Percentiles rank a stretch among this genome's conserved stretches.
phyloP scores from a whole-genome alignment of 2,329 filamentous ascomycete genomes.

The Corinectria fuckeliana region DNA sequence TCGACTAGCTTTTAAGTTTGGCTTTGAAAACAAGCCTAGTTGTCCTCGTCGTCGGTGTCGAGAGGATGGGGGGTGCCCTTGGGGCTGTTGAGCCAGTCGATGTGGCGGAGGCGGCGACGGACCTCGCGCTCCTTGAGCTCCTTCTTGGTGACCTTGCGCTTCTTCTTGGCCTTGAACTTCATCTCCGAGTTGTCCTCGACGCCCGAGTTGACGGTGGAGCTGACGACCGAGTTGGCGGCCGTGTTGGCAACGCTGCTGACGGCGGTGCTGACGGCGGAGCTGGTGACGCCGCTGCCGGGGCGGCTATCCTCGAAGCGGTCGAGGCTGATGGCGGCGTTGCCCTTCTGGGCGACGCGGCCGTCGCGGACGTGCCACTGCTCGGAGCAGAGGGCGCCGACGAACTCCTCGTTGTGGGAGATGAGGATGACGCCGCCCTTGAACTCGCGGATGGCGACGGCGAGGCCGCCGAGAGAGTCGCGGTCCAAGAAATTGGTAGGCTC shows the following conservation, averaged over 20 bases:
- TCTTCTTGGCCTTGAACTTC: constrained; percentile 89
- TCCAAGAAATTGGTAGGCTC: constrained; percentile 99
- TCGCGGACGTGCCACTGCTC: constrained; percentile 96
- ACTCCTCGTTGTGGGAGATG: constrained; percentile 99
- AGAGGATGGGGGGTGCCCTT: constrained; percentile 81
- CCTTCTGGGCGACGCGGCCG: constrained; percentile 85
- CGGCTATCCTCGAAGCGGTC: constrained; percentile 89
- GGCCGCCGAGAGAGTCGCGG: constrained; percentile 92
- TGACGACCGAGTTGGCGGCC: constrained; percentile 61
- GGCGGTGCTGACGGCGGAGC: constrained; percentile 62
- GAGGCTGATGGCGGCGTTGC: constrained; percentile 72
- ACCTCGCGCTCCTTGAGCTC: constrained; percentile 94
- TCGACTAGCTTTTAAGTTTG: not conserved
- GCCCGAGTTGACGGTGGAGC: constrained; percentile 75
- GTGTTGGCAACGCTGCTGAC: too few species aligned
- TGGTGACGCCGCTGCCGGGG: constrained; percentile 63
- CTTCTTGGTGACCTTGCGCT: constrained; percentile 99
- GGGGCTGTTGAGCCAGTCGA: constrained; percentile 82
- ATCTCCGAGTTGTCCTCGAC: constrained; percentile 79
- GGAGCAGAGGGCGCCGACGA: constrained; percentile 91
- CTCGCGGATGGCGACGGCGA: constrained; percentile 96
- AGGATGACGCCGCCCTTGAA: constrained; percentile 99
- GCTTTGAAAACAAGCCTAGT: constrained; percentile 22
- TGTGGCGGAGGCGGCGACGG: constrained; percentile 84
- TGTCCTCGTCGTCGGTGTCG: constrained; percentile 79